A percentile compares a stretch with the other conserved stretches of the same genome.
Evolutionary conservation across 345 rosid genomes (phyloP).

Genomic region (Populus ilicifolia): DNA sequence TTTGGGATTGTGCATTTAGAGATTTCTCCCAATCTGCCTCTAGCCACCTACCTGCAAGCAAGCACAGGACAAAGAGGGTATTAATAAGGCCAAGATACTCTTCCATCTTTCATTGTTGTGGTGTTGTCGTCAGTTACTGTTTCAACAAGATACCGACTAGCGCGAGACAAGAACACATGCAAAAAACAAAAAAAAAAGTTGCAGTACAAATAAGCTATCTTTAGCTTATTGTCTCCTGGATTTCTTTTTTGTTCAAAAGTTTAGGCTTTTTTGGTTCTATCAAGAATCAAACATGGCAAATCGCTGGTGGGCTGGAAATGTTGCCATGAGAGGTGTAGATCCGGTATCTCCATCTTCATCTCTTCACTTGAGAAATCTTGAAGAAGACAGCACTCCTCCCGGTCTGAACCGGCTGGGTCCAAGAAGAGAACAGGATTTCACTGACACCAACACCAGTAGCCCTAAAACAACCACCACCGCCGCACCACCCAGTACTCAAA

Average conservation of each 20-base stretch:
- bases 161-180: neutral
- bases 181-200: neutral
- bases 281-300: slow-evolving; percentile 52
- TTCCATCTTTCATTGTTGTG: neutral
- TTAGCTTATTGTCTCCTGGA: neutral
- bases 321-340: slow-evolving; percentile 61
- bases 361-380: slow-evolving; percentile 45
- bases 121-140: slow-evolving; percentile 3
- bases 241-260: neutral
- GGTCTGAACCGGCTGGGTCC: slow-evolving; percentile 36
- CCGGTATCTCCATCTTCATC: slow-evolving; percentile 46
- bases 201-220: neutral
- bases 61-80: slow-evolving; percentile 1
- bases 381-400: slow-evolving; percentile 15
- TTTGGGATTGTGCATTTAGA: slow-evolving; percentile 15
- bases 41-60: neutral
- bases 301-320: slow-evolving; percentile 84
- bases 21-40: slow-evolving; percentile 11
- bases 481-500: slow-evolving; percentile 20
- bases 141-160: neutral
- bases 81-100: neutral
- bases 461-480: slow-evolving; percentile 37
- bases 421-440: slow-evolving; percentile 55
- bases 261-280: neutral
- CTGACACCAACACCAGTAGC: slow-evolving; percentile 23